Percentiles rank a stretch among this genome's conserved stretches.
These are phyloP conservation scores for Kurtzmaniella cleridarum DNA, from an alignment of 805 yeast genomes.

Conservation along the genomic window DNA sequence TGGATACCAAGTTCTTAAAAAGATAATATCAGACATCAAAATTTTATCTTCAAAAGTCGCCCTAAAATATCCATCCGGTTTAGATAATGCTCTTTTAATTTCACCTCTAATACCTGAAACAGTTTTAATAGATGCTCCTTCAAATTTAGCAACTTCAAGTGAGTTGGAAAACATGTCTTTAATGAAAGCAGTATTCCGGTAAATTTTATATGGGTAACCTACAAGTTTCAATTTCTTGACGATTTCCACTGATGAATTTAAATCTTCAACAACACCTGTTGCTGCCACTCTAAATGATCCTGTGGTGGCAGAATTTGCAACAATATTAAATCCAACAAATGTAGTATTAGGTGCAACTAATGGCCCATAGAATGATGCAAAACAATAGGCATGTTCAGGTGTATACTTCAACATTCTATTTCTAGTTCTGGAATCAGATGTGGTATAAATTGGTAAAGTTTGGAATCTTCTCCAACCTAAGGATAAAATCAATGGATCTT, in stretches of 20 bases:
- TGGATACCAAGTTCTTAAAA: slow-evolving; percentile 95
- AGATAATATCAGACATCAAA: slow-evolving; percentile 81
- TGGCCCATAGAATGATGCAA: slow-evolving; percentile 95
- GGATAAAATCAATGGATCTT: slow-evolving; percentile 90
- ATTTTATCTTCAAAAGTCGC: slow-evolving; percentile 97
- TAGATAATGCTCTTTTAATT: slow-evolving; percentile 87
- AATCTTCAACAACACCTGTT: slow-evolving; percentile 92
- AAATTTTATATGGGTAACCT: slow-evolving; percentile 90
- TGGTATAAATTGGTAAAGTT: slow-evolving; percentile 91
- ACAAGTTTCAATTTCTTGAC: slow-evolving; percentile 94
- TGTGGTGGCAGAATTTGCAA: slow-evolving; percentile 76
- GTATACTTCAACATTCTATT: slow-evolving; percentile 97
- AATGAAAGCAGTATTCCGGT: slow-evolving; percentile 93
- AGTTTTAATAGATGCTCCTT: slow-evolving; percentile 95
- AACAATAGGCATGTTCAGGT: slow-evolving; percentile 96
- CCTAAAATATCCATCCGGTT: slow-evolving; percentile 92
- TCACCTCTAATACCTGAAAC: slow-evolving; percentile 98
- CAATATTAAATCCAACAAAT: slow-evolving; percentile 89
- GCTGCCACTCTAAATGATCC: slow-evolving; percentile 94
- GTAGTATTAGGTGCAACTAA: slow-evolving; percentile 96
- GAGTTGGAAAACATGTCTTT: slow-evolving; percentile 93
- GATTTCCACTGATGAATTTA: slow-evolving; percentile 84
- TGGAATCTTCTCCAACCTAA: slow-evolving; percentile 99
- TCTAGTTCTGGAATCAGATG: slow-evolving; percentile 95
- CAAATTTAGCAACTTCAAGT: slow-evolving; percentile 94